A percentile compares a stretch with the other conserved stretches of the same genome.
Conservation (phyloP, 495 filamentous ascomycete species). For the Lindgomyces ingoldianus region DNA sequence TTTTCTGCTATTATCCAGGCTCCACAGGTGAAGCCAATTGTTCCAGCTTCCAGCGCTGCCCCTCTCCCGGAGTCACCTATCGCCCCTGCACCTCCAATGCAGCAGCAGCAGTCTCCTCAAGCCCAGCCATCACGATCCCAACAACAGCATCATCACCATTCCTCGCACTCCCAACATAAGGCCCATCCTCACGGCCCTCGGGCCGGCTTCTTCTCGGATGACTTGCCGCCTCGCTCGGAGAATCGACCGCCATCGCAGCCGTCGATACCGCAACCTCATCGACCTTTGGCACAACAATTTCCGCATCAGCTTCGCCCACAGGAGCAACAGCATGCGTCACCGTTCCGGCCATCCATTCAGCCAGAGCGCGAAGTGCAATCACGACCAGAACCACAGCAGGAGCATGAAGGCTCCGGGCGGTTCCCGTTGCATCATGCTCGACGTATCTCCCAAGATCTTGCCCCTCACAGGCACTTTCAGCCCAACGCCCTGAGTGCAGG, state of each 20-base stretch:
- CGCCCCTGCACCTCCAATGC: constrained; percentile 1
- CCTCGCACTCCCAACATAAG: constrained; percentile 3
- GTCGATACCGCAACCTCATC: constrained; percentile 4
- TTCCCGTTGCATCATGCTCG: constrained; percentile 19
- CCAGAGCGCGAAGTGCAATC: constrained; percentile 22
- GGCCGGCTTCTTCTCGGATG: constrained; percentile 29
- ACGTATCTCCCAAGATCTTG: constrained; percentile 24
- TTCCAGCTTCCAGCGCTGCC: constrained; percentile 23
- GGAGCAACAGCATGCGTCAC: constrained; percentile 14
- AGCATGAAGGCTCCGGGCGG: constrained; percentile 8
- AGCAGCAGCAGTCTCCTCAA: constrained; percentile 23
- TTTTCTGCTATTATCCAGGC: constrained; percentile 35
- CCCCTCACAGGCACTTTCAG: constrained; percentile 25
- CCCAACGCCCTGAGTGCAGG: constrained; percentile 3
- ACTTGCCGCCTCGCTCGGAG: constrained; percentile 13
- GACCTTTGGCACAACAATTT: constrained; percentile 7
- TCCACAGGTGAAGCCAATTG: constrained; percentile 29
- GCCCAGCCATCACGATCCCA: constrained; percentile 7
- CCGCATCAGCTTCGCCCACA: constrained; percentile 3
- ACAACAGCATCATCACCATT: constrained; percentile 15
- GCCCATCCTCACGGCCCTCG: constrained; percentile 21
- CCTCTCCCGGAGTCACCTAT: constrained; percentile 29
- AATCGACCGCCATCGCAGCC: constrained; percentile 24
- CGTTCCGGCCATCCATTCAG: constrained; percentile 19
- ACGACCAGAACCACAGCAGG: constrained; percentile 13